phyloP scores from a whole-genome alignment of 1,284 basidiomycete species.

The Moesziomyces sp. region DNA sequence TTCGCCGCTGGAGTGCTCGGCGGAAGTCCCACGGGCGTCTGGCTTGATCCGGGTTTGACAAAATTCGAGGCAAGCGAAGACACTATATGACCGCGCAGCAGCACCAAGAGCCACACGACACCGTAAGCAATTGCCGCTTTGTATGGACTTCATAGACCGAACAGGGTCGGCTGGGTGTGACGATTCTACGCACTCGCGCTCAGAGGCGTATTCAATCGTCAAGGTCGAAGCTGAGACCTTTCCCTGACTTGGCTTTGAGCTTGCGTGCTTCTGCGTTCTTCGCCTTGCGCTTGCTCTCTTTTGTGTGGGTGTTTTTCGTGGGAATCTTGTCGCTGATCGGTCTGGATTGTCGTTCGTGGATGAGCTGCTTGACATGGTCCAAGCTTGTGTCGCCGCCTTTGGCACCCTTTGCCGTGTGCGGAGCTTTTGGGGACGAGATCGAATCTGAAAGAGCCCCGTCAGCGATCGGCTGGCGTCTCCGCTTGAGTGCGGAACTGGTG shows the following conservation, averaged over 20 bases:
- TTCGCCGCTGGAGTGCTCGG: too few species aligned
- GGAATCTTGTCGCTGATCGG: background rate
- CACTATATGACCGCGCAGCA: too few species aligned
- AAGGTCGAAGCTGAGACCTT: slow-evolving; percentile 46
- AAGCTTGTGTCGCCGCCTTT: slow-evolving; percentile 1
- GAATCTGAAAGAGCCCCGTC: background rate
- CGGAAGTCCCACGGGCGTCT: too few species aligned
- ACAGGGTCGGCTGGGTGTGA: too few species aligned
- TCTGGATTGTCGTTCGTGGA: slow-evolving; percentile 5
- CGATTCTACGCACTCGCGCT: too few species aligned
- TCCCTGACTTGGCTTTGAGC: slow-evolving; percentile 32
- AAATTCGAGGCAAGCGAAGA: too few species aligned
- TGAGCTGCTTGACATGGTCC: slow-evolving; percentile 37
- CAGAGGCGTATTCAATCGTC: background rate
- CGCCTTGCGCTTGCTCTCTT: slow-evolving; percentile 12
- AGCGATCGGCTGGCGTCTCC: background rate
- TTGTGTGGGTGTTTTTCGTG: background rate
- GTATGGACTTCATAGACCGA: too few species aligned
- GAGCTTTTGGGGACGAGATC: slow-evolving; percentile 1
- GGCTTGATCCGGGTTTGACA: too few species aligned
- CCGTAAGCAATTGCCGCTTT: too few species aligned
- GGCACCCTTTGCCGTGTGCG: background rate
- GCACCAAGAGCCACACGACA: too few species aligned
- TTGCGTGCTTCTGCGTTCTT: slow-evolving; percentile 21
- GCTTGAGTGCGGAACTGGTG: background rate